Evolutionary conservation across 306 rosid species (phyloP).

Genomic region (Vachellia collinsii): DNA sequence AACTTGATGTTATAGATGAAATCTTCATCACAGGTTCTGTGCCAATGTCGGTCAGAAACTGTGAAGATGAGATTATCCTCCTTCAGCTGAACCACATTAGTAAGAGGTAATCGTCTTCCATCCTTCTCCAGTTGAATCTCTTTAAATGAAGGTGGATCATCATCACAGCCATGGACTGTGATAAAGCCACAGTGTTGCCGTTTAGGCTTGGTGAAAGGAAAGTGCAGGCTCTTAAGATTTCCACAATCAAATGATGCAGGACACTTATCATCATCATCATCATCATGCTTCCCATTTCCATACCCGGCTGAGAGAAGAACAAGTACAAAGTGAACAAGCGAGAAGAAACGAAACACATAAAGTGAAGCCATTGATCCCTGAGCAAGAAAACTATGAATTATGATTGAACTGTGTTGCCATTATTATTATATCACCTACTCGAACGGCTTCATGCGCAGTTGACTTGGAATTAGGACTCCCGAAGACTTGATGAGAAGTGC

Average conservation of each 20-base stretch:
- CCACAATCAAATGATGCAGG: conserved; percentile 36
- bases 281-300: background rate
- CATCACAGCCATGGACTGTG: conserved; percentile 23
- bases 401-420: background rate
- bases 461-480: background rate
- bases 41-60: background rate
- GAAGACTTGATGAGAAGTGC: background rate
- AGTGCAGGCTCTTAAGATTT: background rate
- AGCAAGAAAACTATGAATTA: background rate
- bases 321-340: conserved; percentile 8
- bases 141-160: background rate
- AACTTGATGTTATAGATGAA: too few species aligned
- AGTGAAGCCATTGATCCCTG: conserved; percentile 25
- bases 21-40: too few species aligned
- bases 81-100: background rate
- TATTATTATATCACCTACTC: background rate
- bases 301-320: conserved; percentile 22
- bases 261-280: conserved; percentile 12
- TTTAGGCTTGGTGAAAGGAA: conserved; percentile 46
- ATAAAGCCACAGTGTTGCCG: conserved; percentile 39
- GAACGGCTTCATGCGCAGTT: background rate
- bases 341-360: conserved; percentile 14
- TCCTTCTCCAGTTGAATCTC: conserved; percentile 30
- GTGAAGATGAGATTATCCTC: conserved; percentile 10
- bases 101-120: background rate